Base-by-base conservation (phyloP, 73 alveolate species). In the Effrenium voratum region DNA sequence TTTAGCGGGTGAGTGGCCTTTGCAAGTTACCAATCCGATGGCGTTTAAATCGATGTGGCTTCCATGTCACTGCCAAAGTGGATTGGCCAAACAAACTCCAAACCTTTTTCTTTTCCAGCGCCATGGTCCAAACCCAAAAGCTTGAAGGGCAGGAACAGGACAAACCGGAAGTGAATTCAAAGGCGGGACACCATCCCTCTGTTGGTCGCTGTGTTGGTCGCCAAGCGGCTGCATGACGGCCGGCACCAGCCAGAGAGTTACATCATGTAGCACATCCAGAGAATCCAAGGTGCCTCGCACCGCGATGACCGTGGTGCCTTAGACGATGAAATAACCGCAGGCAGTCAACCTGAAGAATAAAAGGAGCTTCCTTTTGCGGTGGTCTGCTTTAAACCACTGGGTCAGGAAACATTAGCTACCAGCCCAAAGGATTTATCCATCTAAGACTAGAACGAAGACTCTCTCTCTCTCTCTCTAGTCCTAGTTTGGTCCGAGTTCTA, bases 221-320 rank as follows among this genome's bases (percentile, higher is more conserved):
- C 75, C 92, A 2, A 15, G 70, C 73, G 50, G 55, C 97, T 90
- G 97, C 76, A 90, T 60, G 3, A 90, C 83, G 19, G 97, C 82
- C 32, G 97, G 97, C 43, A 90, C 63, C 97, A 90, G 46, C 97
- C 97, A 90, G 45, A 90, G 75, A 15, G 97, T 66, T 41, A 90
- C 73, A 52, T 90, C 97, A 45, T 90, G 97, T 43, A 90, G 43
- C 40, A 90, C 97, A 43, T 90, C 97, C 47, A 90, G 43, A 59
- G 97, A 86, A 43, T 66, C 75, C 86, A 90, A 38, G 55, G 97
- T 90, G 75, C 97, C 97, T 5, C 97, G 97, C 50, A 90, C 87
- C 15, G 97, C 97, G 32, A 90, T 90, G 59, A 90, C 87, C 43
- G 97, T 90, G 38, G 97, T 90, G 32, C 97, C 97, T 90, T 46